Percentiles rank a stretch among this genome's conserved stretches.
Conservation (phyloP, 352 stramenopile genomes). For the Pythium coloratum region DNA sequence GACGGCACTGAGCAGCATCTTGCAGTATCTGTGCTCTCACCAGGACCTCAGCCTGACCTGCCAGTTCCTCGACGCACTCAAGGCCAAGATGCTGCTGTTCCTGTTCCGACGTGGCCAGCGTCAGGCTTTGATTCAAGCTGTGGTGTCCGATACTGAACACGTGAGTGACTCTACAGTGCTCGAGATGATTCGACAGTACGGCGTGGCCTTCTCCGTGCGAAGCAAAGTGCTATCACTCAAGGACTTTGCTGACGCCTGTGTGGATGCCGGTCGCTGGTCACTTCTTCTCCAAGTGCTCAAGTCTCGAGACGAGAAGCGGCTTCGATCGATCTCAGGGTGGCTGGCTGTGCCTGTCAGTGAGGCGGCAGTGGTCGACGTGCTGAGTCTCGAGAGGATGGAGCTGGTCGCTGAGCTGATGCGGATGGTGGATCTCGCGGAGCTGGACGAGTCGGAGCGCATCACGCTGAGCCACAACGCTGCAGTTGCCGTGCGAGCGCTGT, state of each 20-base stretch:
- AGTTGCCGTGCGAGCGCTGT: conserved; percentile 4
- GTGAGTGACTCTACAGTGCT: conserved; percentile 5
- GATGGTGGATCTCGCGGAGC: conserved; percentile 2
- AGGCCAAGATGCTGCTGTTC: conserved; percentile 32
- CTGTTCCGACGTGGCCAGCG: conserved; percentile 30
- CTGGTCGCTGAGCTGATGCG: background rate
- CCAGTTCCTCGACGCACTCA: conserved; percentile 35
- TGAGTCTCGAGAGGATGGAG: conserved; percentile 10
- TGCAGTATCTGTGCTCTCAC: conserved; percentile 47
- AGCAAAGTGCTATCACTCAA: background rate
- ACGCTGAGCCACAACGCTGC: conserved; percentile 9
- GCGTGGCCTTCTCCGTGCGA: conserved; percentile 1
- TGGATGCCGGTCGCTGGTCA: conserved; percentile 11
- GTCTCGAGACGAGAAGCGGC: background rate
- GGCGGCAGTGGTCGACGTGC: background rate
- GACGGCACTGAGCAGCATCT: conserved; percentile 39
- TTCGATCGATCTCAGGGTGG: background rate
- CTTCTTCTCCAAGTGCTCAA: conserved; percentile 14
- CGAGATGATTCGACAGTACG: conserved; percentile 4
- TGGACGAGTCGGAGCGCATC: background rate
- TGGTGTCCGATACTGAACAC: conserved; percentile 29
- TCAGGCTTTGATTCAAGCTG: conserved; percentile 29
- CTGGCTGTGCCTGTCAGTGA: conserved; percentile 7
- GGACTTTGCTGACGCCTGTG: background rate
- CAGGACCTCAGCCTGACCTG: conserved; percentile 36